Percentiles rank a stretch among this genome's conserved stretches.
These are phyloP conservation scores for Orbilia ellipsospora DNA, from an alignment of 2,329 filamentous ascomycete species.

Conservation along the genomic window DNA sequence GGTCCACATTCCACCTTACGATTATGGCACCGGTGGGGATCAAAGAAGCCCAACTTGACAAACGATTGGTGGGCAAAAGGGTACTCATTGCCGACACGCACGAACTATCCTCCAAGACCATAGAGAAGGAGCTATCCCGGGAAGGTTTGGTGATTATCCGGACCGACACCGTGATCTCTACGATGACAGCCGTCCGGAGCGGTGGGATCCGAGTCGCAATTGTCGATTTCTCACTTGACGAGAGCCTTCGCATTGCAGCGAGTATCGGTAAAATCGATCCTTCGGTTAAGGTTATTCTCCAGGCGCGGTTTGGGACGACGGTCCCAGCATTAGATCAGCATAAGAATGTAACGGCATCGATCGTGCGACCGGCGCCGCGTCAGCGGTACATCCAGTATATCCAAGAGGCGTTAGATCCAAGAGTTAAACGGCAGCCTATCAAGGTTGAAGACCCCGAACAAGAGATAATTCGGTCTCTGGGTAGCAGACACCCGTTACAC, in stretches of 20 bases:
- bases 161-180: conserved; percentile 55
- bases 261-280: conserved; percentile 58
- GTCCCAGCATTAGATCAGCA: conserved; percentile 56
- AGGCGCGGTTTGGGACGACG: conserved; percentile 59
- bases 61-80: conserved; percentile 57
- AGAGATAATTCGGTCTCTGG: conserved; percentile 58
- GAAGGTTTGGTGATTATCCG: conserved; percentile 58
- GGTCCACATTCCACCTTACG: conserved; percentile 95
- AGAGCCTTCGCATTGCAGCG: conserved; percentile 57
- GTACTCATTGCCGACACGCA: conserved; percentile 59
- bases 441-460: conserved; percentile 57
- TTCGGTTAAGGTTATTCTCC: conserved; percentile 57
- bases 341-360: conserved; percentile 58
- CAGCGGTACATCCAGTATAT: conserved; percentile 58
- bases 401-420: conserved; percentile 58
- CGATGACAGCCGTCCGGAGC: conserved; percentile 55
- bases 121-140: conserved; percentile 58
- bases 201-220: conserved; percentile 58
- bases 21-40: conserved; percentile 58
- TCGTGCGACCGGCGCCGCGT: conserved; percentile 58
- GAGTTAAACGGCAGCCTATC: conserved; percentile 46
- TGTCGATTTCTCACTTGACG: conserved; percentile 59
- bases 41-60: conserved; percentile 57
- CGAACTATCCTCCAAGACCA: conserved; percentile 58
- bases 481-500: conserved; percentile 72